phyloP scores from a whole-genome alignment of 768 basidiomycete species.

The Crassisporium funariophilum region DNA sequence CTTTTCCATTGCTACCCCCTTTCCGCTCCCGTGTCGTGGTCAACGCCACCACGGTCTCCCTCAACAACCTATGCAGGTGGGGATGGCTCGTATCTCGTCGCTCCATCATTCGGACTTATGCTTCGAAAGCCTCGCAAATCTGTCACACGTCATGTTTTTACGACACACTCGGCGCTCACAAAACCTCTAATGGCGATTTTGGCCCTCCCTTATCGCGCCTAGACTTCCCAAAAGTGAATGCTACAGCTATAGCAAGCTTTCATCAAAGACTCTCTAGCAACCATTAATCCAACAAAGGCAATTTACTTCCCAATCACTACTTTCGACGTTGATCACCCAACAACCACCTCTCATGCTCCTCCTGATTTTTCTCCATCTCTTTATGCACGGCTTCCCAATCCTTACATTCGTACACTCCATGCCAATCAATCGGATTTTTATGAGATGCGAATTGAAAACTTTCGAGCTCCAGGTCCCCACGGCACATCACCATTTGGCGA shows the following conservation, averaged over 20 bases:
- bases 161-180: constrained; percentile 2
- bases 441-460: constrained; percentile 34
- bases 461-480: constrained; percentile 32
- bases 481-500: constrained; percentile 36
- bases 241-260: no score
- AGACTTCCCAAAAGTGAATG: no score
- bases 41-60: no score
- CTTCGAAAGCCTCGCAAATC: constrained; percentile 4
- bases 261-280: no score
- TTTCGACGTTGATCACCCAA: constrained; percentile 1
- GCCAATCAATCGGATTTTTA: constrained; percentile 31
- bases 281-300: no score
- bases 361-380: constrained; percentile 29
- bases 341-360: constrained; percentile 21
- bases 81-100: constrained; percentile 7
- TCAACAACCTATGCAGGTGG: constrained; percentile 2
- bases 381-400: constrained; percentile 37
- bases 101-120: constrained; percentile 9
- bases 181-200: no score
- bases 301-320: not conserved
- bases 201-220: no score
- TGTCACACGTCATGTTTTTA: constrained; percentile 2
- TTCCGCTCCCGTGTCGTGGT: no score
- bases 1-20: no score
- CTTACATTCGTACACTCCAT: constrained; percentile 34